Evolutionary conservation across 2,329 filamentous ascomycete species (phyloP), one percentile per base, ranked within the genome.

Genomic region (Trichoderma breve): DNA sequence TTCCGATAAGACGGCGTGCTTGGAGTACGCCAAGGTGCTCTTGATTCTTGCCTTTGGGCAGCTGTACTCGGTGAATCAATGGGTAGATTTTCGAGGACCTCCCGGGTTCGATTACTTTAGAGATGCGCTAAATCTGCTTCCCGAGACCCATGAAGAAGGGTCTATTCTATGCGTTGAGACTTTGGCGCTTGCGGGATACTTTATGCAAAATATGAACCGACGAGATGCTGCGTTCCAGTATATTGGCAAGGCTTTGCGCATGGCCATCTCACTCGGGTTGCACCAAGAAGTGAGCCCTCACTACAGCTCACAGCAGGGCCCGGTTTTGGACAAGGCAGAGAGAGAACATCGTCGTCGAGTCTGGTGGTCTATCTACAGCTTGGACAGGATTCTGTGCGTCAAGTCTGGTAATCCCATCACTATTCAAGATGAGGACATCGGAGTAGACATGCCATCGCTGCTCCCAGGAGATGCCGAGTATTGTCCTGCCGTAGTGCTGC

Each of bases 281-380:
- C 86, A 88, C 73, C 85, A 88, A 72, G 87, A 88, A 73, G 82
- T 86, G n/a, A 71, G 30, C 28, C 57, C 64, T 18, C 86, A 88
- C 72, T 85, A 88, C 71, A 58, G 24, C 21, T 60, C 60, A 28
- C 83, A 30, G 75, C 79, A 12, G 72, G 74, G 3, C 32, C 39
- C 26, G 12, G 30, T 55, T 21, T 78, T 86, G 6, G 82, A 82
- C 70, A 81, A 83, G 18, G 78, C 78, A 1, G 81, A 81, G 12
- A 80, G 83, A 43, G 86, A 88, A 73, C 85, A 84, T 71, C 82
- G 86, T 9, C 82, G 87, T 8, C 82, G 86, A 8, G 82, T 86
- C 4, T 88, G 86, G 86, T 88, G 86, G 86, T 87, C 84, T 36
- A 83, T 88, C 1, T 88, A 88, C 75, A 87, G 85, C 74, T 79